Base-by-base conservation (phyloP, 768 basidiomycete species). In the Collybia sordida region DNA sequence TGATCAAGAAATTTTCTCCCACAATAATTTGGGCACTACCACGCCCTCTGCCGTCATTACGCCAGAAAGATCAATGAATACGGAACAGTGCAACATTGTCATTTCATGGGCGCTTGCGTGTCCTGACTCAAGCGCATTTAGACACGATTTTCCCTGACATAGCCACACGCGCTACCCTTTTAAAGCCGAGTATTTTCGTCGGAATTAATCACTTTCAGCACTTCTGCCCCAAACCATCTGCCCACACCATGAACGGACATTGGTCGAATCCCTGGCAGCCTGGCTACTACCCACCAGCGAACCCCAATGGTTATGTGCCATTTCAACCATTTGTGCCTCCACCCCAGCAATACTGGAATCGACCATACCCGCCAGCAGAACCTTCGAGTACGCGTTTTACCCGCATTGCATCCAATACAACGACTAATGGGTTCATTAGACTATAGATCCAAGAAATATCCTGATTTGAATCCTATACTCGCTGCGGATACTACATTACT, bases 381-480 rank as follows among this genome's bases (percentile, higher is more conserved):
- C 31, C 19, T 22, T 22, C 36, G 25, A 25, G 45, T 47, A 45
- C 27, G 8, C 9, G 28, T 25, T 19, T 19, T 27, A 17, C 28
- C 6, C 15, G 4, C 15, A 9, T 17, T 40, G 6, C 31, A 19
- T 23, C 31, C 21, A 37, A 19, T 12, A 21, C 23, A 35, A n/a
- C 7, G 24, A 24, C 45, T 38, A 23, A 47, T 23, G 12, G 1
- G 8, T 34, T 5, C 24, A 21, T 18, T 21, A 49, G 47, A 39
- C 21, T 23, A 25, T 28, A 18, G 22, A n/a, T 67, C 77, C 3
- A 40, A 56, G 1, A 77, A 76, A 63, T 74, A 77, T 59, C 75
- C 81, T n/a, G 68, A 62, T 28, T 62, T 85, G 17, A 76, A 83
- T 59, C 79, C 80, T 2, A 69, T 71, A 19, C 74, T 86, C 12